Evolutionary conservation across 73 alveolate species (phyloP), one percentile per base, ranked within the genome.

Genomic region (Halteria grandinella): DNA sequence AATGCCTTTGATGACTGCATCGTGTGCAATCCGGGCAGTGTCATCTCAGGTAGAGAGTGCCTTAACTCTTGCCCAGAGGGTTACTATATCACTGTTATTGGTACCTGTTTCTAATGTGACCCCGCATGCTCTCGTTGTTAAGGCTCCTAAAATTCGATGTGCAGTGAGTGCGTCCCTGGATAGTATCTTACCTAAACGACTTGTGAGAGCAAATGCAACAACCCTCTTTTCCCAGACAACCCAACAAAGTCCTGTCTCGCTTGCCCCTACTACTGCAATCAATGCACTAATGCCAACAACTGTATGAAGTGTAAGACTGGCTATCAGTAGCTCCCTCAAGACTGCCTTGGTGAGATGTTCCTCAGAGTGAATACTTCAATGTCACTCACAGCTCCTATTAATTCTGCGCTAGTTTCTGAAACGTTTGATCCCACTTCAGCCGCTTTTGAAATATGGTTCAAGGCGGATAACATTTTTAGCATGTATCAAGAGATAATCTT

Each of bases 41-140:
- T 36, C 5, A 21, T 15, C 43, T 5, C 5, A 18, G 43, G 43
- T 20, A 60, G 77, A 29, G 17, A 7, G 8, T 60, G 77, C 41
- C 53, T 60, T 7, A 40, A 37, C 24, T 6, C 40, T 6, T 60
- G 77, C 41, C 45, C 45, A 60, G 44, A 40, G 3, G 10, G 24
- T 8, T 1, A 33, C 1, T 60, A 39, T 12, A 31, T 40, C 6
- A 10, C 77, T 18, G 7, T 18, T 12, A 15, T 1, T 5, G 58
- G 58, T 6, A 17, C 43, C 43, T 60, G 77, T 59, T 60, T 40
- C n/a, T 49, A 55, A 3, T 60, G 77, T 40, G 77, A 60, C 43
- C 44, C 59, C 1, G 24, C 51, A 18, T 57, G 74, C 54, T 8
- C 12, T 40, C 44, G 8, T 36, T 60, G 77, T 49, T 15, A 7